Conservation (phyloP, 2,329 filamentous ascomycete genomes). For the Neofusicoccum sp. region DNA sequence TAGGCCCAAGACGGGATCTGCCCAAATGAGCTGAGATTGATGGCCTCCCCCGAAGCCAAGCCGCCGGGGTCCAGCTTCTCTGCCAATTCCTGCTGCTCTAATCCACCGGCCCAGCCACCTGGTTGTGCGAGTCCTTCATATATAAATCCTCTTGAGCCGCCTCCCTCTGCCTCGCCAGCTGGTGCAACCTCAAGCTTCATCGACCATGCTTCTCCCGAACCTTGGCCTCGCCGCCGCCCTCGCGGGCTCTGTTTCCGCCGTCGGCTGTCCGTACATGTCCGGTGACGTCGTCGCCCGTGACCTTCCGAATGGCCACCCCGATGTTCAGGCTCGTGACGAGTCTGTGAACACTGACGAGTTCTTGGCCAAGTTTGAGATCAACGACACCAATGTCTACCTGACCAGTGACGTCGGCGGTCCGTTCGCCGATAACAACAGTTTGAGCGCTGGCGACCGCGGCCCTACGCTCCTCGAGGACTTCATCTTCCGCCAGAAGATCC, state of each 20-base stretch:
- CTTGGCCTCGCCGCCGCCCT: slow-evolving; percentile 17
- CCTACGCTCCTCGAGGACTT: slow-evolving; percentile 71
- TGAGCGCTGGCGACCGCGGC: slow-evolving; percentile 66
- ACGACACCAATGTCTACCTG: slow-evolving; percentile 36
- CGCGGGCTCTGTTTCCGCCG: slow-evolving; percentile 12
- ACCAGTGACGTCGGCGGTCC: slow-evolving; percentile 69
- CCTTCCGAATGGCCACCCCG: slow-evolving; percentile 29
- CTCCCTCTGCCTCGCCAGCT: neutral
- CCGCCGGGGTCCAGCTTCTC: neutral
- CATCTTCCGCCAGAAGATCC: slow-evolving; percentile 70
- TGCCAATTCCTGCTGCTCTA: neutral
- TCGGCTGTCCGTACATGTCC: slow-evolving; percentile 37
- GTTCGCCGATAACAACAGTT: slow-evolving; percentile 64
- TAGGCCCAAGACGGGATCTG: slow-evolving; percentile 11
- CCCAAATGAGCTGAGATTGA: slow-evolving; percentile 19
- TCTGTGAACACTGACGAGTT: slow-evolving; percentile 32
- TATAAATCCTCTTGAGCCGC: slow-evolving; percentile 6
- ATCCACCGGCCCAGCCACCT: slow-evolving; percentile 5
- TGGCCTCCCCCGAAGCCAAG: slow-evolving; percentile 15
- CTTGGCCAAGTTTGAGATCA: slow-evolving; percentile 36
- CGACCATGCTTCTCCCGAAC: slow-evolving; percentile 16
- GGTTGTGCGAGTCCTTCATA: slow-evolving; percentile 3
- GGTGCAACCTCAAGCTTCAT: neutral
- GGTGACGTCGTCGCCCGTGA: slow-evolving; percentile 26
- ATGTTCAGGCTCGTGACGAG: slow-evolving; percentile 27